Conservation (phyloP, 257 asterid species). For the Solanum ossicruentum region DNA sequence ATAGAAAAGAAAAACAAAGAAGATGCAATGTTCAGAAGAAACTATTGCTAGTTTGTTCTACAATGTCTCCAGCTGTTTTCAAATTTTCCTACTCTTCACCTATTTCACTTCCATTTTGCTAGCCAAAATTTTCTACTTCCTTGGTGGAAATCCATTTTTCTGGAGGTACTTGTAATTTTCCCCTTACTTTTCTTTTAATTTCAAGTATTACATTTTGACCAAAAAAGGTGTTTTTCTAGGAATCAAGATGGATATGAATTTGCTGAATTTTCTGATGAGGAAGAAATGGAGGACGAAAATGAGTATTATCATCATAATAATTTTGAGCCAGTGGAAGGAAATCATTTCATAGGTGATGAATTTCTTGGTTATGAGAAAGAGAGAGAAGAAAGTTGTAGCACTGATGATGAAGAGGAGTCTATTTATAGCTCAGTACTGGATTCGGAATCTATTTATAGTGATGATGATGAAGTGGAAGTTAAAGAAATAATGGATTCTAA, state of each 20-base stretch:
- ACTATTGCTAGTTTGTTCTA: conserved; percentile 64
- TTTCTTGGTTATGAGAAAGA: neutral
- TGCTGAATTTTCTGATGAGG: conserved; percentile 58
- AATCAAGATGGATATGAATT: conserved; percentile 47
- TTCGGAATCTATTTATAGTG: conserved; percentile 12
- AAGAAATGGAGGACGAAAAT: conserved; percentile 21
- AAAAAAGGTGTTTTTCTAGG: conserved; percentile 15
- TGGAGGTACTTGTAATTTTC: conserved; percentile 31
- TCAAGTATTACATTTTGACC: neutral
- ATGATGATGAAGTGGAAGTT: conserved; percentile 8
- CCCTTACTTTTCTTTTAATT: neutral
- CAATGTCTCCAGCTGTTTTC: conserved; percentile 55
- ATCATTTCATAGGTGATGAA: neutral
- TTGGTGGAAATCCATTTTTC: conserved; percentile 63
- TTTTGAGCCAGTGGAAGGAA: neutral
- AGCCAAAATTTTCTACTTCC: conserved; percentile 42
- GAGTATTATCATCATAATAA: neutral
- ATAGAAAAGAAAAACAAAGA: conserved; percentile 4
- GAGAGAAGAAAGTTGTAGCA: neutral
- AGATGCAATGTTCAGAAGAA: conserved; percentile 64
- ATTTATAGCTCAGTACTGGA: conserved; percentile 32
- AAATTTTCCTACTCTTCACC: conserved; percentile 64
- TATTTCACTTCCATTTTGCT: conserved; percentile 67
- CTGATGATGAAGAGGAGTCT: conserved; percentile 9
- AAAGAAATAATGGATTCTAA: conserved; percentile 21